Percentiles rank a stretch among this genome's conserved stretches.
These are phyloP conservation scores for Microbotryomycetes sp. DNA, from an alignment of 1,284 basidiomycete species.

Conservation along the genomic window DNA sequence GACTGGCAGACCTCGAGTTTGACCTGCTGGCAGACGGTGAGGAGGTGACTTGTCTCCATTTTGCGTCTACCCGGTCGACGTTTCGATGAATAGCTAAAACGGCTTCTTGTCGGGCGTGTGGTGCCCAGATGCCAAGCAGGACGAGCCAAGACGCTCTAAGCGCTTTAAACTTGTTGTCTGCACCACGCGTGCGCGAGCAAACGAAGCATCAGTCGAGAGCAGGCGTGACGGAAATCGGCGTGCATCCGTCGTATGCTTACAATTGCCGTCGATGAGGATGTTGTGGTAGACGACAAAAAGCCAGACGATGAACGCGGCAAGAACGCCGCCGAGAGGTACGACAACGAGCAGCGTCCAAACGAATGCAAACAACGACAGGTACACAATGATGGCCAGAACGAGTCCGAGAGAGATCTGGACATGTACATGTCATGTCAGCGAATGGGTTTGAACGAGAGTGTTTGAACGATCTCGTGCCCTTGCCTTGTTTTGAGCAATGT, in stretches of 20 bases:
- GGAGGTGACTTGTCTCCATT: background rate
- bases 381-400: constrained; percentile 63
- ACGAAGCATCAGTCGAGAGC: background rate
- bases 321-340: constrained; percentile 50
- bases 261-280: constrained; percentile 62
- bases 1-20: too few species aligned
- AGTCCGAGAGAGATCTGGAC: constrained; percentile 82
- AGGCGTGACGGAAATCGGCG: background rate
- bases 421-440: too few species aligned
- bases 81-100: background rate
- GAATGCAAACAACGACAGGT: constrained; percentile 71
- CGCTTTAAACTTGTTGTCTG: constrained; percentile 57
- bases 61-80: background rate
- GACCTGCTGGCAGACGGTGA: too few species aligned
- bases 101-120: constrained; percentile 45
- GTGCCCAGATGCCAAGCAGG: constrained; percentile 80
- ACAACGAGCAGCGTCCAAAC: constrained; percentile 72
- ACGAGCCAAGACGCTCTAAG: constrained; percentile 82
- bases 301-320: constrained; percentile 46
- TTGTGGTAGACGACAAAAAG: constrained; percentile 73
- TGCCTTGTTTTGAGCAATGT: constrained; percentile 77
- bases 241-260: too few species aligned
- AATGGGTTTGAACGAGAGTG: too few species aligned
- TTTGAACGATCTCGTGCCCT: too few species aligned
- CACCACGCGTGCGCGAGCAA: too few species aligned